Conservation (phyloP, 495 filamentous ascomycete genomes). For the Paragyromitra xinjiangensis region DNA sequence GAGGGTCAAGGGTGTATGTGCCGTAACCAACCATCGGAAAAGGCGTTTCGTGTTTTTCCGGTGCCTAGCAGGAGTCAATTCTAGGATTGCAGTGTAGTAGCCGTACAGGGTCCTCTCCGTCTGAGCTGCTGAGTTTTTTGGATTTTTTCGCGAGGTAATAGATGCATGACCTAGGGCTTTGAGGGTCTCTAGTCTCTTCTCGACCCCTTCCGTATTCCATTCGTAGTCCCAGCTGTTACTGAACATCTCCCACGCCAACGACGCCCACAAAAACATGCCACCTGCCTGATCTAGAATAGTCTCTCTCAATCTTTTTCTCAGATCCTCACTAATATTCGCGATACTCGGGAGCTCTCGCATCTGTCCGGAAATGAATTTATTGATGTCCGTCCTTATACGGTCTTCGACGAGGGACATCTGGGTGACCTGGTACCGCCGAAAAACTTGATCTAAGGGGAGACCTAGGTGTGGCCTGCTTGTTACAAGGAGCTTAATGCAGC, state of each 20-base stretch:
- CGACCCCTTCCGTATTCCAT: constrained; percentile 12
- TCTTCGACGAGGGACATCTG: constrained; percentile 8
- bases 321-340: not conserved
- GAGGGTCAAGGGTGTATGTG: constrained; percentile 23
- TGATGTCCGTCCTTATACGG: constrained; percentile 1
- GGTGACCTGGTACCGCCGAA: not conserved
- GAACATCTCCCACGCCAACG: constrained; percentile 36
- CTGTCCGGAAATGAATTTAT: constrained; percentile 4
- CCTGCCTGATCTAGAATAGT: constrained; percentile 5
- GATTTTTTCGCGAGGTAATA: no score
- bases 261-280: constrained; percentile 36
- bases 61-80: not conserved
- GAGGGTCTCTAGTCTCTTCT: constrained; percentile 11
- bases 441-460: not conserved
- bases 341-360: not conserved
- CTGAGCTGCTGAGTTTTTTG: no score
- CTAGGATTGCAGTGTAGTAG: constrained; percentile 21
- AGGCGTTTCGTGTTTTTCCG: constrained; percentile 1
- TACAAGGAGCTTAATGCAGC: constrained; percentile 16
- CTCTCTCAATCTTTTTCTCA: constrained; percentile 3
- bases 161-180: not conserved
- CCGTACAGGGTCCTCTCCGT: not conserved
- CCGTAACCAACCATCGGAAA: constrained; percentile 18
- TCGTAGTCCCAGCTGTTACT: not conserved
- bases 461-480: constrained; percentile 20